These are phyloP conservation scores for Scytalidium sp. DNA, from an alignment of 2,329 filamentous ascomycete species.

Conservation along the genomic window DNA sequence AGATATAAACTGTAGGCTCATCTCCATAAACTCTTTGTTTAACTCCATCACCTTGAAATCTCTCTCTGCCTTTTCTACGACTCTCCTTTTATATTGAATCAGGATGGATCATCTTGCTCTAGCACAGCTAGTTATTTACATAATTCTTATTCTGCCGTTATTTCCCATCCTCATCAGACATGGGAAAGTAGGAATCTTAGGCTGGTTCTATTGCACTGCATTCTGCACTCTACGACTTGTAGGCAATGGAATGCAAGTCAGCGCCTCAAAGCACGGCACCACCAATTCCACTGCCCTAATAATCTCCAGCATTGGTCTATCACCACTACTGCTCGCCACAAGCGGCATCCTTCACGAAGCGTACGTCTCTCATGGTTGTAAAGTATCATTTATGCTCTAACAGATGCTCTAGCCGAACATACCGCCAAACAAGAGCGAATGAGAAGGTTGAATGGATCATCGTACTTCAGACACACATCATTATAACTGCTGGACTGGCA, in stretches of 20 bases:
- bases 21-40: too few species aligned
- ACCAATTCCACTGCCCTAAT: constrained; percentile 3
- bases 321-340: constrained; percentile 15
- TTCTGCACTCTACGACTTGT: constrained; percentile 37
- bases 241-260: constrained; percentile 28
- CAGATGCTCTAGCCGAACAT: constrained; percentile 13
- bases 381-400: neutral
- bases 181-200: constrained; percentile 30
- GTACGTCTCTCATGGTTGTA: constrained; percentile 7
- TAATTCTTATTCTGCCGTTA: constrained; percentile 26
- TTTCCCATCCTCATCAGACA: constrained; percentile 32
- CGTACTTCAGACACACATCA: constrained; percentile 5
- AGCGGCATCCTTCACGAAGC: constrained; percentile 19
- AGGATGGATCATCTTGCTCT: constrained; percentile 10
- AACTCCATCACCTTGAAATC: too few species aligned
- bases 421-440: constrained; percentile 11
- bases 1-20: too few species aligned
- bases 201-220: constrained; percentile 35
- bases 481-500: constrained; percentile 7
- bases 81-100: too few species aligned
- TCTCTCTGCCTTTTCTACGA: too few species aligned
- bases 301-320: constrained; percentile 16
- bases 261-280: constrained; percentile 15
- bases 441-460: constrained; percentile 6
- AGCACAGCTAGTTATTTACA: constrained; percentile 33